Evolutionary conservation across 495 filamentous ascomycete species (phyloP).

Genomic region (Rhizodiscina lignyota): DNA sequence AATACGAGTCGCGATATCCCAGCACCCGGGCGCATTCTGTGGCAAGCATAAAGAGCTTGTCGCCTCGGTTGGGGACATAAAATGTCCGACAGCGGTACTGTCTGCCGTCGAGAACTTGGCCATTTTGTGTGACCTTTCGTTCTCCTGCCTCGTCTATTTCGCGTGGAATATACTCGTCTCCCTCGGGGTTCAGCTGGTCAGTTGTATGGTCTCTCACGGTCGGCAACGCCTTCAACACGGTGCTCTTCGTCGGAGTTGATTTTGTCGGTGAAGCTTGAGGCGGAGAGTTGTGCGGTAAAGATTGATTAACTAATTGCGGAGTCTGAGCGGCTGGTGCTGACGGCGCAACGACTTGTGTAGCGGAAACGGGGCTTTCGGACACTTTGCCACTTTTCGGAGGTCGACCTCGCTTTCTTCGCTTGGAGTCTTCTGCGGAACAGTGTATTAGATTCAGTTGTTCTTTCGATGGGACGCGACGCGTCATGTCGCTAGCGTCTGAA

Average conservation of each 20-base stretch:
- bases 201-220: slow-evolving; percentile 96
- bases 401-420: slow-evolving; percentile 73
- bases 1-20: slow-evolving; percentile 90
- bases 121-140: slow-evolving; percentile 75
- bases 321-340: slow-evolving; percentile 41
- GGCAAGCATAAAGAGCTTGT: slow-evolving; percentile 96
- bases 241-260: slow-evolving; percentile 69
- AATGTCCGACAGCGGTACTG: slow-evolving; percentile 93
- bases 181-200: slow-evolving; percentile 77
- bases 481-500: slow-evolving; percentile 1
- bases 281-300: slow-evolving; percentile 50
- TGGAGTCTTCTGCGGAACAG: slow-evolving; percentile 40
- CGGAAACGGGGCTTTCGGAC: slow-evolving; percentile 27
- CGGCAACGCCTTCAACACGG: slow-evolving; percentile 81
- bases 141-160: slow-evolving; percentile 89
- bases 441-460: too few species aligned
- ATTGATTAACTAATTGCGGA: slow-evolving; percentile 56
- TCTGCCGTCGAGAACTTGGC: slow-evolving; percentile 62
- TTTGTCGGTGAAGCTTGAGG: slow-evolving; percentile 58
- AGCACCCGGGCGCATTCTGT: slow-evolving; percentile 94
- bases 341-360: slow-evolving; percentile 31
- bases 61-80: slow-evolving; percentile 70
- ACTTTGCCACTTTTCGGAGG: slow-evolving; percentile 53
- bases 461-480: background rate
- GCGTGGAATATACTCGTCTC: slow-evolving; percentile 91